These are phyloP conservation scores for Diutina mesorugosa DNA, from an alignment of 1,139 yeast species.

Conservation along the genomic window DNA sequence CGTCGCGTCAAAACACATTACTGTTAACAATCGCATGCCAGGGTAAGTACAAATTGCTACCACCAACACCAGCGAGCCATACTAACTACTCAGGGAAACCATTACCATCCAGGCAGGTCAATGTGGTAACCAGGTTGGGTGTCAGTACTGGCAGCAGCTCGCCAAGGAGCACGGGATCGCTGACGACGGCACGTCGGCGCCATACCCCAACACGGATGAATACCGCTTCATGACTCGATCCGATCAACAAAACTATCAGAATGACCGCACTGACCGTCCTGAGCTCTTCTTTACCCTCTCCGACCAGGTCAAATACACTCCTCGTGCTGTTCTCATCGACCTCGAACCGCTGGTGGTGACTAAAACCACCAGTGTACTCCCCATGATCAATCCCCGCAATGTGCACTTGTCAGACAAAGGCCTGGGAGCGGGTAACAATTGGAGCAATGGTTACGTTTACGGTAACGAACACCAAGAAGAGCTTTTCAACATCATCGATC, in stretches of 20 bases:
- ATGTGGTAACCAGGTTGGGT: conserved; percentile 94
- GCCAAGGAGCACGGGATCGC: conserved; percentile 80
- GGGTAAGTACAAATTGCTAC: conserved; percentile 3
- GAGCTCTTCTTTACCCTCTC: conserved; percentile 74
- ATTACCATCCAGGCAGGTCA: conserved; percentile 52
- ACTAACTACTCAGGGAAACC: conserved; percentile 17
- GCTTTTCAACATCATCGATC: conserved; percentile 68
- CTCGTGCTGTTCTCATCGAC: conserved; percentile 76
- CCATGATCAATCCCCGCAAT: conserved; percentile 76
- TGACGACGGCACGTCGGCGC: conserved; percentile 48
- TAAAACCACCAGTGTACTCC: conserved; percentile 43
- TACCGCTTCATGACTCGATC: not conserved
- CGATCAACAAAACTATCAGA: not conserved
- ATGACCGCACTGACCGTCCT: conserved; percentile 40
- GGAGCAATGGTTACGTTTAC: conserved; percentile 83
- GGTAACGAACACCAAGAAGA: conserved; percentile 63
- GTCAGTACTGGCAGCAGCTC: conserved; percentile 85
- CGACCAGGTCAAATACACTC: conserved; percentile 66
- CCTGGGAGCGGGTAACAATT: conserved; percentile 89
- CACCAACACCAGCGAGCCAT: not conserved
- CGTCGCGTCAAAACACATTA: not conserved
- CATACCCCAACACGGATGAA: conserved; percentile 10
- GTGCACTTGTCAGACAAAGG: conserved; percentile 71
- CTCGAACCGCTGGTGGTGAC: conserved; percentile 79
- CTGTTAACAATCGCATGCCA: conserved; percentile 3